A percentile compares a stretch with the other conserved stretches of the same genome.
Conservation (phyloP, 2,329 filamentous ascomycete species). For the Stagonosporopsis rhizophila region DNA sequence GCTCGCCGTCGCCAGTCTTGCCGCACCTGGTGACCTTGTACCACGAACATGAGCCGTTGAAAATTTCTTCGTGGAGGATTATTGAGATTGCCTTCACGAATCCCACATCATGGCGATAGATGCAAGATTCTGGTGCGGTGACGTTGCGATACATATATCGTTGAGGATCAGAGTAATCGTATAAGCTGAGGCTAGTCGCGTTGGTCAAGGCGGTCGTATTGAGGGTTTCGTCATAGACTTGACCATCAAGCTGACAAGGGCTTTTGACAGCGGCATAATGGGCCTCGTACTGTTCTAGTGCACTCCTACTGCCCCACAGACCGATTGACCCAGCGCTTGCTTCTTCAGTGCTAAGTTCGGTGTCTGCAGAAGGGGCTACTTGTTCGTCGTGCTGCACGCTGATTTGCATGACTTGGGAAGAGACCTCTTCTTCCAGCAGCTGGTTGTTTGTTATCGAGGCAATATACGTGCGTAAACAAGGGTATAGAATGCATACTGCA, state of each 20-base stretch:
- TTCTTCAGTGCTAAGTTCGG: too few species aligned
- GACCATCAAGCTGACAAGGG: not conserved
- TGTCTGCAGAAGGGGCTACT: too few species aligned
- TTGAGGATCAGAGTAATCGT: not conserved
- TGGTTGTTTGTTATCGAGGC: not conserved
- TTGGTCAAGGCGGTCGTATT: not conserved
- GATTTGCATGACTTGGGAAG: not conserved
- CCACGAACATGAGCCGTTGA: not conserved
- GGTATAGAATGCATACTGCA: conserved; percentile 2
- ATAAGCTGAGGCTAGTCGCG: not conserved
- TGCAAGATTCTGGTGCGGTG: not conserved
- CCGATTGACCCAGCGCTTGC: too few species aligned
- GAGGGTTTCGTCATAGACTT: not conserved
- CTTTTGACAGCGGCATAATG: not conserved
- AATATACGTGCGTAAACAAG: not conserved
- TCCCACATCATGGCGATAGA: not conserved
- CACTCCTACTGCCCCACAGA: too few species aligned
- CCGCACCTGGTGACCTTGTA: too few species aligned
- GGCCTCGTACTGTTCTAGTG: too few species aligned
- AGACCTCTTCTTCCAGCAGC: not conserved
- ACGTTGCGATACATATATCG: not conserved
- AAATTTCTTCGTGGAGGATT: not conserved
- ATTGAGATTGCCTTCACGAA: not conserved
- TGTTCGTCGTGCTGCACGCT: not conserved
- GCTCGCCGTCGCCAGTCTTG: too few species aligned